phyloP scores from a whole-genome alignment of 345 rosid species.

The Mercurialis annua region DNA sequence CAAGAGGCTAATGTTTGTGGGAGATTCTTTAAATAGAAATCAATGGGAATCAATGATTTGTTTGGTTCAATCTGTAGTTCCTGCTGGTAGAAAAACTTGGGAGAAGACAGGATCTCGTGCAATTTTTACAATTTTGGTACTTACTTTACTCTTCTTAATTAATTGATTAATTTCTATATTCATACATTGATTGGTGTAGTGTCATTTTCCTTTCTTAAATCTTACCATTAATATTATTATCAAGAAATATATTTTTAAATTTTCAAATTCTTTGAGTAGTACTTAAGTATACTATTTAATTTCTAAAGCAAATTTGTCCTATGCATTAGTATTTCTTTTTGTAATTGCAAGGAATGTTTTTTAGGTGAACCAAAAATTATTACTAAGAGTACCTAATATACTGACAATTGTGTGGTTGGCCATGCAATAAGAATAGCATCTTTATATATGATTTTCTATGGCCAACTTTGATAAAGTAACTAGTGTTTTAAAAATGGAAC shows the following conservation, averaged over 20 bases:
- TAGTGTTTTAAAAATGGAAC: too few species aligned
- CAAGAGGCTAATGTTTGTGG: constrained; percentile 94
- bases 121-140: constrained; percentile 71
- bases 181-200: background rate
- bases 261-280: too few species aligned
- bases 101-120: constrained; percentile 59
- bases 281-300: too few species aligned
- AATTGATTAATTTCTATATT: background rate
- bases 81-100: constrained; percentile 62
- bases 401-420: background rate
- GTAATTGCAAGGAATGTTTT: background rate
- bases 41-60: constrained; percentile 99
- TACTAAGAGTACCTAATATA: background rate
- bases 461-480: too few species aligned
- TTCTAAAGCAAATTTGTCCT: too few species aligned
- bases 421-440: background rate
- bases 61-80: constrained; percentile 76
- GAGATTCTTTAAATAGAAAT: constrained; percentile 91
- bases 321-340: too few species aligned
- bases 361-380: background rate
- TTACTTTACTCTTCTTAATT: background rate
- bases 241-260: background rate
- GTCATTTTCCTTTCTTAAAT: background rate
- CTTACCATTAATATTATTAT: background rate
- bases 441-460: too few species aligned